Evolutionary conservation across 176 grass and related monocot species (phyloP).

Genomic region (Aegilops bicornis): DNA sequence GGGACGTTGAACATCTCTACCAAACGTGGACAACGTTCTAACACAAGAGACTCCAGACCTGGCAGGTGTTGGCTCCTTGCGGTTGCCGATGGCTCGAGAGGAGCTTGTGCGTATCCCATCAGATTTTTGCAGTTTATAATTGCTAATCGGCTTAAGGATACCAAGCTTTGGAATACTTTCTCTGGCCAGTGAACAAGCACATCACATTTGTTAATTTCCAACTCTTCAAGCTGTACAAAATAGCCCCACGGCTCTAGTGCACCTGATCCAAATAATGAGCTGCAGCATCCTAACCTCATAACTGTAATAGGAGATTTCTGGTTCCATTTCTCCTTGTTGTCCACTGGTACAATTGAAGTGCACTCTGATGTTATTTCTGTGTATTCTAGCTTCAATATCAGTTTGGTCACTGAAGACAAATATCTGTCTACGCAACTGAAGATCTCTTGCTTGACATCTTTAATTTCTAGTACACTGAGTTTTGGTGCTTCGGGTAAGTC

Average conservation of each 20-base stretch:
- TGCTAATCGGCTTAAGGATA: not conserved
- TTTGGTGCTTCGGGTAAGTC: not conserved
- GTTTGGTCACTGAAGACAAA: not conserved
- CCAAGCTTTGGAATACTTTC: not conserved
- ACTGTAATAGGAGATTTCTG: not conserved
- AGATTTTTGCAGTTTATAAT: not conserved
- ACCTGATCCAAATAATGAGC: not conserved
- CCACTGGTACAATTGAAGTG: not conserved
- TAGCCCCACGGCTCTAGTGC: not conserved
- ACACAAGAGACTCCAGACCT: accelerated
- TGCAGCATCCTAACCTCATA: not conserved
- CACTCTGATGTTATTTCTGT: not conserved
- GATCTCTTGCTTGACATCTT: not conserved
- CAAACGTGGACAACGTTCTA: accelerated
- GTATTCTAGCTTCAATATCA: not conserved
- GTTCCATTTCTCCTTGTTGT: not conserved
- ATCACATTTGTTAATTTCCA: accelerated
- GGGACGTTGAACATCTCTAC: no score
- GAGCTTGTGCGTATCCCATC: not conserved
- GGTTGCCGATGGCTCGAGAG: no score
- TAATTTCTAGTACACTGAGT: not conserved
- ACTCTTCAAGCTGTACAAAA: not conserved
- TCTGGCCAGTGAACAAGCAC: not conserved
- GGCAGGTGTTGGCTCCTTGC: no score
- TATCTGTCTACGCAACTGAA: not conserved